A percentile compares a stretch with the other conserved stretches of the same genome.
Evolutionary conservation across 306 rosid species (phyloP).

Genomic region (Aeschynomene evenia): DNA sequence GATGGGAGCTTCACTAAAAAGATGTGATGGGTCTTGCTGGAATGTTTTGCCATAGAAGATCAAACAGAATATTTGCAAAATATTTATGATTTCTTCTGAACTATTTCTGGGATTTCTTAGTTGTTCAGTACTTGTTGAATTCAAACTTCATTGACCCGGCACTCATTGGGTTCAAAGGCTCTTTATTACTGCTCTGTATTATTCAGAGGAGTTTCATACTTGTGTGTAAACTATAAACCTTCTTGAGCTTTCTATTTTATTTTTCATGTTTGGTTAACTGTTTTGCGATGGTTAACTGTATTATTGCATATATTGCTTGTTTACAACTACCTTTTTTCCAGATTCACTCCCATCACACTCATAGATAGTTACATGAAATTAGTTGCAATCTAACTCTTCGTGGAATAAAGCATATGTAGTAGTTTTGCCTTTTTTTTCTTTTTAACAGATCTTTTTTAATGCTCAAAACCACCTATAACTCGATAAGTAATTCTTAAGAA

Average conservation of each 20-base stretch:
- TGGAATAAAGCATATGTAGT: no score
- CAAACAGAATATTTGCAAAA: conserved; percentile 19
- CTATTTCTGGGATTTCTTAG: conserved; percentile 6
- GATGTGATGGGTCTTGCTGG: conserved; percentile 58
- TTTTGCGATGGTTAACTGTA: background rate
- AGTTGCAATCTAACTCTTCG: background rate
- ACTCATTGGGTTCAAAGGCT: conserved; percentile 6
- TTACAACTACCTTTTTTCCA: background rate
- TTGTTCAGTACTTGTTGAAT: conserved; percentile 3
- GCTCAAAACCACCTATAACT: no score
- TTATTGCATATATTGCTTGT: background rate
- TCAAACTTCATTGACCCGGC: conserved; percentile 9
- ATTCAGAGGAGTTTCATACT: background rate
- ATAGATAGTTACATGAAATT: background rate
- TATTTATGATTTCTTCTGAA: conserved; percentile 25
- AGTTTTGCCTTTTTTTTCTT: no score
- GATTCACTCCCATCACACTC: background rate
- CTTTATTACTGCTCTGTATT: background rate
- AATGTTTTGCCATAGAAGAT: conserved; percentile 35
- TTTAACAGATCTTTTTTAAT: no score
- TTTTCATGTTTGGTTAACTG: background rate
- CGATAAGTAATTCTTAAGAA: no score
- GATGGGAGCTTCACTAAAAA: conserved; percentile 53
- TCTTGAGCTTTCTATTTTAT: background rate
- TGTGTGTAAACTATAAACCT: background rate